These are phyloP conservation scores for Ascochyta rabiei DNA, from an alignment of 2,329 filamentous ascomycete species.

Conservation along the genomic window DNA sequence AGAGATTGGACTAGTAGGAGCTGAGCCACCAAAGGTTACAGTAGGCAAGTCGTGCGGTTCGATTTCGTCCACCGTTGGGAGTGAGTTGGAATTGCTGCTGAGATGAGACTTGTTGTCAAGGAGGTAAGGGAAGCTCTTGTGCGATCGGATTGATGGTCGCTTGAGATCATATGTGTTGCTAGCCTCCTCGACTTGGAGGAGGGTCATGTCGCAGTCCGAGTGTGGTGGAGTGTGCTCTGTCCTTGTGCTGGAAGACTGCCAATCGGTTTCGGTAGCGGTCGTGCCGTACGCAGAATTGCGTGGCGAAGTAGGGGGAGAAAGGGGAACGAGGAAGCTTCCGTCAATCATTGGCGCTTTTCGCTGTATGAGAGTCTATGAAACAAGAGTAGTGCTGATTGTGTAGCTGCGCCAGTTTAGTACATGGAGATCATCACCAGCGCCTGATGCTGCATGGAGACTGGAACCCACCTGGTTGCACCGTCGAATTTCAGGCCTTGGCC, in stretches of 20 bases:
- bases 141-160: conserved; percentile 49
- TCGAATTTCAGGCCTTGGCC: conserved; percentile 16
- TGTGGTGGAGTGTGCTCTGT: conserved; percentile 41
- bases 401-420: conserved; percentile 32
- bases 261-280: conserved; percentile 52
- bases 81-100: conserved; percentile 33
- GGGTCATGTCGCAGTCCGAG: conserved; percentile 47
- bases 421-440: conserved; percentile 30
- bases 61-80: conserved; percentile 44
- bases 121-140: conserved; percentile 54
- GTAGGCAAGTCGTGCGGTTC: conserved; percentile 43
- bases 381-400: conserved; percentile 26
- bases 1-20: conserved; percentile 54
- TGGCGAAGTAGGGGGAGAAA: conserved; percentile 58
- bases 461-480: conserved; percentile 27
- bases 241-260: conserved; percentile 40
- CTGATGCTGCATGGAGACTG: conserved; percentile 6
- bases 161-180: conserved; percentile 46
- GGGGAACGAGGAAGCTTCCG: conserved; percentile 54
- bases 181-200: conserved; percentile 46
- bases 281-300: conserved; percentile 57
- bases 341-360: conserved; percentile 51
- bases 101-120: conserved; percentile 45
- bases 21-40: conserved; percentile 51
- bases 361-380: conserved; percentile 23